phyloP scores from a whole-genome alignment of 1,284 basidiomycete genomes.

The Ganoderma sp. region DNA sequence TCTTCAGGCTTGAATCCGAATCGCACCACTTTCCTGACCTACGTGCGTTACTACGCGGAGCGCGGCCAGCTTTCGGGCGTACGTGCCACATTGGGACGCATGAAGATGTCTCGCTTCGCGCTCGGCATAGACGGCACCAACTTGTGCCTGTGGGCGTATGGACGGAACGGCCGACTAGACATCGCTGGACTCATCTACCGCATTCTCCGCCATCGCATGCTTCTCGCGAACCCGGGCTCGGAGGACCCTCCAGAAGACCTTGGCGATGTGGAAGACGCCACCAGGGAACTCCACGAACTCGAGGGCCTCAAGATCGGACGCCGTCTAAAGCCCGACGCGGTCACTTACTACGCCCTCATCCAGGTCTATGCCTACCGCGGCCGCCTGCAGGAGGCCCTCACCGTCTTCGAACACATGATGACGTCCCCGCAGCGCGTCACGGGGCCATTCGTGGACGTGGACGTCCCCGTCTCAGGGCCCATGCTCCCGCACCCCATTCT shows the following conservation, averaged over 20 bases:
- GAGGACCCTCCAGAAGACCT: conserved; percentile 32
- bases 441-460: conserved; percentile 15
- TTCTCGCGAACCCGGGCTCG: conserved; percentile 31
- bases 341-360: conserved; percentile 75
- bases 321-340: conserved; percentile 58
- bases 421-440: conserved; percentile 47
- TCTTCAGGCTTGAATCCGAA: conserved; percentile 60
- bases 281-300: conserved; percentile 43
- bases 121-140: conserved; percentile 70
- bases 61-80: conserved; percentile 56
- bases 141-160: conserved; percentile 71
- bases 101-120: conserved; percentile 56
- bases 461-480: conserved; percentile 9
- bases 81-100: conserved; percentile 56
- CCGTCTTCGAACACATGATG: conserved; percentile 76
- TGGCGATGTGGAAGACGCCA: conserved; percentile 43
- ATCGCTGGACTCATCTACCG: conserved; percentile 67
- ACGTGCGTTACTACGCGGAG: conserved; percentile 61
- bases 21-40: conserved; percentile 63
- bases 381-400: conserved; percentile 61
- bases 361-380: conserved; percentile 75
- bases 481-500: conserved; percentile 27
- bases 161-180: conserved; percentile 57
- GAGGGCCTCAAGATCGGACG: conserved; percentile 54
- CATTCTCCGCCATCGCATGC: conserved; percentile 58